These are phyloP conservation scores for Claviceps africana DNA, from an alignment of 2,329 filamentous ascomycete genomes.

Conservation along the genomic window DNA sequence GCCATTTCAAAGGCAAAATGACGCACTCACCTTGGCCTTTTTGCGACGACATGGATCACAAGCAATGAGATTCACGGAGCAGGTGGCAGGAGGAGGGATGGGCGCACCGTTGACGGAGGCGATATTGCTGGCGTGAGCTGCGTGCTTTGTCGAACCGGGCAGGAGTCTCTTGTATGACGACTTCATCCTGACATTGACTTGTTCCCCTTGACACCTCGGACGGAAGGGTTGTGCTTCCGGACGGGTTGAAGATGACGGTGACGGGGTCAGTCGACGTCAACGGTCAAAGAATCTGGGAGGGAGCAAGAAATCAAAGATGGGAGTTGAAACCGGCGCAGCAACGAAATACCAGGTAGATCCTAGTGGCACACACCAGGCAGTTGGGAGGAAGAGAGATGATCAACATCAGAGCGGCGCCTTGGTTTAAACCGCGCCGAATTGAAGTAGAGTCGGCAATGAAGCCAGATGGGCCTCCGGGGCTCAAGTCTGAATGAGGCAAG, in stretches of 20 bases:
- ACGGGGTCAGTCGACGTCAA: background rate
- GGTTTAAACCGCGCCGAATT: background rate
- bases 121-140: background rate
- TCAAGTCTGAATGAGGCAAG: background rate
- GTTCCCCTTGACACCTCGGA: background rate
- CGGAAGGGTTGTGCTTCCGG: background rate
- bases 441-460: background rate
- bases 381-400: background rate
- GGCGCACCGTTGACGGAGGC: background rate
- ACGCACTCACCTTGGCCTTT: slow-evolving; percentile 1
- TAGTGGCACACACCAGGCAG: background rate
- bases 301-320: background rate
- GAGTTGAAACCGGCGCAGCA: background rate
- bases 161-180: background rate
- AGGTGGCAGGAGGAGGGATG: background rate
- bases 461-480: background rate
- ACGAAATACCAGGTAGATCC: background rate
- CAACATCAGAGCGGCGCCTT: background rate
- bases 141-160: slow-evolving; percentile 1
- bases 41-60: slow-evolving; percentile 2
- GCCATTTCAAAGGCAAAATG: background rate
- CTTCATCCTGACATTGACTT: background rate
- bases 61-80: slow-evolving; percentile 1
- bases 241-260: background rate
- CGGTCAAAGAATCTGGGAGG: background rate